Evolutionary conservation across 2,329 filamentous ascomycete genomes (phyloP), one percentile per base, ranked within the genome.

Genomic region (Aspergillus caelatus): DNA sequence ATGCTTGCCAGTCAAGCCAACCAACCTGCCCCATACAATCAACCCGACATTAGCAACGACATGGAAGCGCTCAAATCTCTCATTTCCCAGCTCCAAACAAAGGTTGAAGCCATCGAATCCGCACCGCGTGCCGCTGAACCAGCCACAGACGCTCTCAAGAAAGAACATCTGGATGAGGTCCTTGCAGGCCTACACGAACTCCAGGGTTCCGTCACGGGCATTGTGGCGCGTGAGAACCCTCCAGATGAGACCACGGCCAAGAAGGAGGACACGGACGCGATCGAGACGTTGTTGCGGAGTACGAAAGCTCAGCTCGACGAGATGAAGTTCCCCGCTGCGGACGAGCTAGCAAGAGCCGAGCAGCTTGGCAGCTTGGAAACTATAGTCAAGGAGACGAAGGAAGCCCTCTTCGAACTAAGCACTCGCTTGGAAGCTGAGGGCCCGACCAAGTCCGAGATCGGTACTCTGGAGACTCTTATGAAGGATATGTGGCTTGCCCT

Each of bases 221-320:
- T 86, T 63, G 72, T 83, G 69, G 70, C 83, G 68, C 75, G 80
- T n/a, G 79, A 79, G 12, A 67, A 62, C n/a, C 66, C 69, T 30
- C 66, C 68, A 12, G 74, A 79, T 16, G 82, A 85, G 55, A 87
- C 88, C 43, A 76, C 83, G 2, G 89, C 90, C 7, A 88, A 84
- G 36, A 92, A 92, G 74, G 93, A 97, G 68, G 94, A 98, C 70
- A 92, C 94, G 0, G 88, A 94, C 65, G 93, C 93, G 12, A 94
- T 98, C 63, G 94, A 97, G 77, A 96, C 91, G 0, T 88, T 98
- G 56, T 84, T 98, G 14, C 88, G 91, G 48, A 97, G 96, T 75
- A 94, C 93, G 36, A 97, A 97, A 75, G 88, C 90, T 6, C 91
- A 91, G 54, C 82, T 98, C 11, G 94, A 97, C 63, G 93, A 96